Conservation (phyloP, 2,329 filamentous ascomycete species). For the Cytospora schulzeri region DNA sequence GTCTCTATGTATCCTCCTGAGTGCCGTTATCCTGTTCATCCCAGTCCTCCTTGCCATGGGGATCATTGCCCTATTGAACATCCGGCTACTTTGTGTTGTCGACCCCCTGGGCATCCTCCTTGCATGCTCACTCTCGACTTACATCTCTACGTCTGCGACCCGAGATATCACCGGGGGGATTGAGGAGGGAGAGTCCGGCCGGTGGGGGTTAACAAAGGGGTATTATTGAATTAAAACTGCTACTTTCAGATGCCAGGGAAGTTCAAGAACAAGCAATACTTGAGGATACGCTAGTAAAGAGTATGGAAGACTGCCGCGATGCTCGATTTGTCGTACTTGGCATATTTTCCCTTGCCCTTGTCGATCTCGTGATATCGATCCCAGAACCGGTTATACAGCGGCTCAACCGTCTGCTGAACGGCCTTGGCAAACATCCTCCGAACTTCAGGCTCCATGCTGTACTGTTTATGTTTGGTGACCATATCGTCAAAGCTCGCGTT, state of each 20-base stretch:
- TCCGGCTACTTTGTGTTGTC: not conserved
- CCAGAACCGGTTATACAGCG: slow-evolving; percentile 93
- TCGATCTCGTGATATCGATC: slow-evolving; percentile 97
- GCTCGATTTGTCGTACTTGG: slow-evolving; percentile 89
- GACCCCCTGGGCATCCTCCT: not conserved
- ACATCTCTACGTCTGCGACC: not conserved
- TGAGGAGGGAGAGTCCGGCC: slow-evolving; percentile 14
- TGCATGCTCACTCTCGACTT: not conserved
- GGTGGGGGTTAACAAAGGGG: slow-evolving; percentile 6
- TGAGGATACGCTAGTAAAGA: slow-evolving; percentile 43
- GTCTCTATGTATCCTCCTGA: not conserved
- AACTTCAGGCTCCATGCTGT: slow-evolving; percentile 90
- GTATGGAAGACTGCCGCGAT: slow-evolving; percentile 68
- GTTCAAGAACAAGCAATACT: slow-evolving; percentile 18
- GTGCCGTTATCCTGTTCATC: not conserved
- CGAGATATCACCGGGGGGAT: not conserved
- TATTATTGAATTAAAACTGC: slow-evolving; percentile 21
- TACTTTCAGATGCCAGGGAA: slow-evolving; percentile 10
- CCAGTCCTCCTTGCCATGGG: not conserved
- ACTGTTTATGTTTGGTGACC: slow-evolving; percentile 77
- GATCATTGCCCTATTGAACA: not conserved
- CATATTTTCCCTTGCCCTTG: slow-evolving; percentile 97
- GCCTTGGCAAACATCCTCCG: slow-evolving; percentile 77
- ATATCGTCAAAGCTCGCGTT: slow-evolving; percentile 90
- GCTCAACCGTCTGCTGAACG: slow-evolving; percentile 89